Conservation (phyloP, 768 basidiomycete genomes). For the Trametes punicea region DNA sequence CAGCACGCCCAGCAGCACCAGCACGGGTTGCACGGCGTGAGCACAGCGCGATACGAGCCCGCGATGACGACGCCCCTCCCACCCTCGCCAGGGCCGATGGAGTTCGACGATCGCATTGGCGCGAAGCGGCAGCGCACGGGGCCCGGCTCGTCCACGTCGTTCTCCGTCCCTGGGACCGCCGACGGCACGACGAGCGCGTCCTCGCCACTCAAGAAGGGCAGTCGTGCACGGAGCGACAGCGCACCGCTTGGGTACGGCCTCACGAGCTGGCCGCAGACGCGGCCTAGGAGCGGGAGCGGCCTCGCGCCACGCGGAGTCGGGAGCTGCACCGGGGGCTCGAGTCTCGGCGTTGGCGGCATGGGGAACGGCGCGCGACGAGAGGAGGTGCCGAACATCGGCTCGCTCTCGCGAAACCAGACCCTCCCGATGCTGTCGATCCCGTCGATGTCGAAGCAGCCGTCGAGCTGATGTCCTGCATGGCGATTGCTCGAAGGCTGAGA, state of each 20-base stretch:
- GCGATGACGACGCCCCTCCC: conserved; percentile 29
- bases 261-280: conserved; percentile 32
- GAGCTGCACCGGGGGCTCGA: conserved; percentile 4
- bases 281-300: conserved; percentile 38
- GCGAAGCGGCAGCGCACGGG: conserved; percentile 53
- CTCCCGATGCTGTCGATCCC: conserved; percentile 28
- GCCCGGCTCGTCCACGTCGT: conserved; percentile 8
- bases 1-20: conserved; percentile 33
- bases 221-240: conserved; percentile 63
- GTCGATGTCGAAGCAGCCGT: conserved; percentile 21
- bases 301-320: conserved; percentile 24
- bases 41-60: conserved; percentile 28
- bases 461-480: conserved; percentile 12
- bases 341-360: conserved; percentile 2
- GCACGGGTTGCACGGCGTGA: conserved; percentile 17
- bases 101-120: conserved; percentile 32
- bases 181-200: conserved; percentile 6
- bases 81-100: conserved; percentile 33
- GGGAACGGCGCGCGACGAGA: conserved; percentile 11
- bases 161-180: conserved; percentile 14
- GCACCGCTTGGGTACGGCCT: conserved; percentile 59
- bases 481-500: not conserved
- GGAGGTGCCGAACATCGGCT: conserved; percentile 27
- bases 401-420: conserved; percentile 20
- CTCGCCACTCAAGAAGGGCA: conserved; percentile 23